Evolutionary conservation across 345 rosid species (phyloP).

Genomic region (Passiflora organensis): DNA sequence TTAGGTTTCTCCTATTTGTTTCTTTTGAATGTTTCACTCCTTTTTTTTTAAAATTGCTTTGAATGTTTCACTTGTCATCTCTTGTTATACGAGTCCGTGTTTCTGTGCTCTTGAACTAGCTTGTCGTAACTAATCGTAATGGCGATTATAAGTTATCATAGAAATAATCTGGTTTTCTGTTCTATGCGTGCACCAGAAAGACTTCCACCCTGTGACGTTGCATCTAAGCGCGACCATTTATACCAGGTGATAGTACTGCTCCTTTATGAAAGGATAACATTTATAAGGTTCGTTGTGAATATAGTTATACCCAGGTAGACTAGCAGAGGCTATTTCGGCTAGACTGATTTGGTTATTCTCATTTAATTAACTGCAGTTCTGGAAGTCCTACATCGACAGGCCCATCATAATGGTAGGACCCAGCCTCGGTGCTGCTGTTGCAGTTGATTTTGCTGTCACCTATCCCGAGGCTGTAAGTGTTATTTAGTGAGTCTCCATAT

Average conservation of each 20-base stretch:
- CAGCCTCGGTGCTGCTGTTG: conserved; percentile 95
- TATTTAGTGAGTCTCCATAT: conserved; percentile 8
- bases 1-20: conserved; percentile 42
- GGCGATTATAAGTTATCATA: too few species aligned
- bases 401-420: conserved; percentile 88
- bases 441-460: conserved; percentile 67
- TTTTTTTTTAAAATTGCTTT: background rate
- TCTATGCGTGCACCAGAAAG: conserved; percentile 32
- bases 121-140: too few species aligned
- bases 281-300: too few species aligned
- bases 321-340: background rate
- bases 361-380: conserved; percentile 40
- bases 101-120: too few species aligned
- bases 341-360: conserved; percentile 8
- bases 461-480: conserved; percentile 80
- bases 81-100: too few species aligned
- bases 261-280: too few species aligned
- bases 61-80: background rate
- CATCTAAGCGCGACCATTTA: conserved; percentile 68
- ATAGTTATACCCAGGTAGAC: too few species aligned
- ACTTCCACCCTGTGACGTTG: conserved; percentile 59
- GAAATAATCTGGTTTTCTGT: background rate
- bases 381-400: conserved; percentile 72
- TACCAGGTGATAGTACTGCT: conserved; percentile 80
- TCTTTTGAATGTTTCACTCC: background rate